phyloP scores from a whole-genome alignment of 2,329 filamentous ascomycete species.

The Penicillium sp. region DNA sequence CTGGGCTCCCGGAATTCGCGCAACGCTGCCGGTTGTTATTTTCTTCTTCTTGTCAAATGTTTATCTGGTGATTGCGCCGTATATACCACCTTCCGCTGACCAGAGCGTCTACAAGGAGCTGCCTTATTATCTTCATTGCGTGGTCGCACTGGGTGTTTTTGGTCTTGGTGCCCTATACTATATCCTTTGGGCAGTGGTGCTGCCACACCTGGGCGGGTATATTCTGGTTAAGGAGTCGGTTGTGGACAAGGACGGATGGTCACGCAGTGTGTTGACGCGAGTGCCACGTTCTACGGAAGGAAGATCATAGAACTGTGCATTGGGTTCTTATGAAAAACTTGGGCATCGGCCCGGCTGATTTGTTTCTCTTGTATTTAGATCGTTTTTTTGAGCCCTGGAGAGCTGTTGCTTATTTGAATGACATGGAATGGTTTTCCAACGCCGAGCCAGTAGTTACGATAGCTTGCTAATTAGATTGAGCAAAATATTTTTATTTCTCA shows the following conservation, averaged over 20 bases:
- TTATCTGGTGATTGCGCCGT: conserved; percentile 53
- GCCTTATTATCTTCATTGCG: conserved; percentile 55
- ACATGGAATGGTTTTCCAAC: too few relatives aligned
- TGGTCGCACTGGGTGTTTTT: conserved; percentile 53
- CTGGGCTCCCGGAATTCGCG: conserved; percentile 51
- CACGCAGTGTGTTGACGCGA: conserved; percentile 54
- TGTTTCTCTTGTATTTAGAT: neutral
- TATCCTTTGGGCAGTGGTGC: conserved; percentile 50
- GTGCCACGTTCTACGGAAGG: conserved; percentile 33
- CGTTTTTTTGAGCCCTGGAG: too few relatives aligned
- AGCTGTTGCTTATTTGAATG: too few relatives aligned
- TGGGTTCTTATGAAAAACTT: too few relatives aligned
- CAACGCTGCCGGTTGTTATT: conserved; percentile 50
- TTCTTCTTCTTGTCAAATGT: conserved; percentile 56
- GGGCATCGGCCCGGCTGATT: neutral
- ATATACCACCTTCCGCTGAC: conserved; percentile 49
- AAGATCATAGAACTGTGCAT: neutral
- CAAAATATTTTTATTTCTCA: too few relatives aligned
- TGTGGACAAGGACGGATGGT: conserved; percentile 64
- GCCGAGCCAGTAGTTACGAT: too few relatives aligned
- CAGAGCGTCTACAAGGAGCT: conserved; percentile 53
- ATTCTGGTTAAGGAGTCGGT: conserved; percentile 56
- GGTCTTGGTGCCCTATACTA: conserved; percentile 52
- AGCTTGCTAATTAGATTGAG: too few relatives aligned
- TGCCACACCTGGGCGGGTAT: conserved; percentile 48